Base-by-base conservation (phyloP, 2,329 filamentous ascomycete genomes). In the Endothia cerciana region DNA sequence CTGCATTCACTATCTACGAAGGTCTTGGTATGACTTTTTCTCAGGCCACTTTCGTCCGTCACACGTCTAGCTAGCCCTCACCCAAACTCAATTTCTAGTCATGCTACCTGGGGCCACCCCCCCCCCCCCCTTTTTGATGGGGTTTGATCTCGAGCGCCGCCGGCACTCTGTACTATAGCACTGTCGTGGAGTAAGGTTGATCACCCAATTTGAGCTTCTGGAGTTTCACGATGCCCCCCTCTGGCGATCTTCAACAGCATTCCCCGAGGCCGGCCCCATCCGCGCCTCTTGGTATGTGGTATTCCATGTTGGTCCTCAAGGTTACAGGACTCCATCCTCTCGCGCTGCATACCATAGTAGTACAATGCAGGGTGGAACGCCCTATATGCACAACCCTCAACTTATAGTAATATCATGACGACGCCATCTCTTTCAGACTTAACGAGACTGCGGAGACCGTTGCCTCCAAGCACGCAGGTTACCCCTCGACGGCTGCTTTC, bases 71-170 rank as follows among this genome's bases (percentile, higher is more conserved):
- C 57, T n/a, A 59, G 45, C 38, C 57, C 30, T 45, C 13, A 2
- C 45, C 25, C 22, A 59, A 59, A 30, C 38, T 40, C 38, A 59
- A 59, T 43, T 43, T n/a, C 57, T 59, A 59, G 57, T 59, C 57
- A 59, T 59, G 57, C 40, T 33, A 40, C 38, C 38, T 25, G 25
- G n/a, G n/a, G n/a, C n/a, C n/a, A n/a, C n/a, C n/a, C n/a, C n/a
- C n/a, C n/a, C n/a, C n/a, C 10, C 36, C 36, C 17, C 22, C 19
- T 41, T 25, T 58, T 36, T 40, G 47, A 36, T 22, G 47, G 47
- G 28, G 28, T 51, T 25, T 22, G 28, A 51, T 51, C 47, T 22
- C 28, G n/a, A n/a, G n/a, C 47, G 47, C 47, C 25, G 47, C 47
- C 45, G 45, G 22, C 13, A 11, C 22, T 22, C 28, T 13, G 17